phyloP scores from a whole-genome alignment of 2,329 filamentous ascomycete species.

The Pseudogymnoascus sp. region DNA sequence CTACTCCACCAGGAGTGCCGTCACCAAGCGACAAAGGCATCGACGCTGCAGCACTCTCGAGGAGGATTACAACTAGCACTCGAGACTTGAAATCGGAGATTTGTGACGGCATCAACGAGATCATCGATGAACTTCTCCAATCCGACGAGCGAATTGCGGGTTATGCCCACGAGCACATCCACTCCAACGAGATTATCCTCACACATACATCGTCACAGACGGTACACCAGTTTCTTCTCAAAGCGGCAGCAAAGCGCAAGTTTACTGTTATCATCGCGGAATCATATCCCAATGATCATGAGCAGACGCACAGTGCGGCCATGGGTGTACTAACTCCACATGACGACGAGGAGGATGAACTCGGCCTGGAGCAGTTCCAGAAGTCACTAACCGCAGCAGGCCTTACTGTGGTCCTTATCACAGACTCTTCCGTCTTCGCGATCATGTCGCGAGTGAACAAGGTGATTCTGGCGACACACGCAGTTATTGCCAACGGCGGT shows the following conservation, averaged over 20 bases:
- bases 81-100: constrained; percentile 82
- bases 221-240: constrained; percentile 81
- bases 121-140: constrained; percentile 88
- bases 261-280: constrained; percentile 86
- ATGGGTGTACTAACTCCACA: constrained; percentile 42
- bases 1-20: constrained; percentile 43
- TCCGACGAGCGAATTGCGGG: constrained; percentile 89
- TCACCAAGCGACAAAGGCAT: constrained; percentile 38
- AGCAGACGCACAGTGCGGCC: constrained; percentile 53
- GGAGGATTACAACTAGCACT: constrained; percentile 24
- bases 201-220: constrained; percentile 80
- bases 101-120: constrained; percentile 87
- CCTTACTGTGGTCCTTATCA: constrained; percentile 74
- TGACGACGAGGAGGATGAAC: constrained; percentile 29
- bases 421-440: constrained; percentile 79
- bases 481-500: constrained; percentile 81
- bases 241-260: constrained; percentile 79
- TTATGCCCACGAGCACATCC: constrained; percentile 84
- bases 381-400: constrained; percentile 73
- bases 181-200: constrained; percentile 85
- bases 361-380: constrained; percentile 49
- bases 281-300: constrained; percentile 61
- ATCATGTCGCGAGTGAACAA: constrained; percentile 96
- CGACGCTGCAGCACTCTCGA: constrained; percentile 23
- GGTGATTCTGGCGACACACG: constrained; percentile 81